Conservation (phyloP, 2,329 filamentous ascomycete species). For the Tolypocladium cylindrosporum region DNA sequence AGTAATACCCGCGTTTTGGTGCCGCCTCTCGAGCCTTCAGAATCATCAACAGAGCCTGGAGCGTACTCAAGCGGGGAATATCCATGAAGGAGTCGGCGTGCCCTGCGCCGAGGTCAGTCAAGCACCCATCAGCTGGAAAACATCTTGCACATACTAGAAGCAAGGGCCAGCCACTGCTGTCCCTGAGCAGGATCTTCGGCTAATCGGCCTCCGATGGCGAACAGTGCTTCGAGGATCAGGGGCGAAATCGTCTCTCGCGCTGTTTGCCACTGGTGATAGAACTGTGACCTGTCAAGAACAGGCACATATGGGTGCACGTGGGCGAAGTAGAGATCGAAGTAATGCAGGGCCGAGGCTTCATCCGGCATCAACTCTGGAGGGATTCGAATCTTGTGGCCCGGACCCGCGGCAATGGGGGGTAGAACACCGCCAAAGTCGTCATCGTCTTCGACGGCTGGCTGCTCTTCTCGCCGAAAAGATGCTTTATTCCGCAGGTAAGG, state of each 20-base stretch:
- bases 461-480: slow-evolving; percentile 40
- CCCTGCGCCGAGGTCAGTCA: slow-evolving; percentile 35
- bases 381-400: slow-evolving; percentile 74
- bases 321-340: slow-evolving; percentile 83
- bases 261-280: slow-evolving; percentile 85
- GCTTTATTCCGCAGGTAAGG: slow-evolving; percentile 69
- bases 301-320: slow-evolving; percentile 91
- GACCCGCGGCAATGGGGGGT: slow-evolving; percentile 56
- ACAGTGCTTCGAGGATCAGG: slow-evolving; percentile 78
- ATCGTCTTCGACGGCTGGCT: slow-evolving; percentile 57
- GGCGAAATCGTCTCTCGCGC: slow-evolving; percentile 80
- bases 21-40: slow-evolving; percentile 87
- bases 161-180: slow-evolving; percentile 86
- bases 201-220: slow-evolving; percentile 77
- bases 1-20: slow-evolving; percentile 90
- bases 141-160: slow-evolving; percentile 51
- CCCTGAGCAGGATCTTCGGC: slow-evolving; percentile 77
- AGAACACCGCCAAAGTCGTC: slow-evolving; percentile 65
- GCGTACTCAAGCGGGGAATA: slow-evolving; percentile 77
- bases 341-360: slow-evolving; percentile 70
- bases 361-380: slow-evolving; percentile 89
- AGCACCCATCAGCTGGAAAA: neutral
- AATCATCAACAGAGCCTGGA: slow-evolving; percentile 80
- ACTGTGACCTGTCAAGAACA: slow-evolving; percentile 69
- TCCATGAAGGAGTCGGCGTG: slow-evolving; percentile 94